Conservation (phyloP, 2,329 filamentous ascomycete species). For the Aureobasidium sp. region DNA sequence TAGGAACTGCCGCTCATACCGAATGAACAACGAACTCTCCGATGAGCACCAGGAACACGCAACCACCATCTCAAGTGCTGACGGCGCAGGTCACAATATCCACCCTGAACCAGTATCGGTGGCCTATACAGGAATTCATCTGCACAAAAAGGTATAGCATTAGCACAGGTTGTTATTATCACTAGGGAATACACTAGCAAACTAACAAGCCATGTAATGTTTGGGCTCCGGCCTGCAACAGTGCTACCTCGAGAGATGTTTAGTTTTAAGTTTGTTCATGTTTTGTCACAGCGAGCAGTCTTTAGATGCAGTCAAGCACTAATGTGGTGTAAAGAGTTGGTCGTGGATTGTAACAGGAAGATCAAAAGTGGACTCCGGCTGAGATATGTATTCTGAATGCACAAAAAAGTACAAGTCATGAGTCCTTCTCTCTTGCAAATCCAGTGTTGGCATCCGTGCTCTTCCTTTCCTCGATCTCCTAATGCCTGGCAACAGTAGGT, state of each 20-base stretch:
- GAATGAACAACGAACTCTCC: too few relatives aligned
- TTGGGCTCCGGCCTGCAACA: not conserved
- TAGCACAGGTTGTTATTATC: not conserved
- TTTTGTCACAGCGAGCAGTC: too few relatives aligned
- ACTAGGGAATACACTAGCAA: not conserved
- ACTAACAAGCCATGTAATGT: not conserved
- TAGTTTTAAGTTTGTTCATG: too few relatives aligned
- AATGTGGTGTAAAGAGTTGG: too few relatives aligned
- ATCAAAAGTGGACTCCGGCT: not conserved
- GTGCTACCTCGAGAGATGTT: not conserved
- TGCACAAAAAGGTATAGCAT: not conserved
- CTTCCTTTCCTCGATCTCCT: too few relatives aligned
- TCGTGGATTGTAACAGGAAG: too few relatives aligned
- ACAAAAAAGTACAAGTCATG: not conserved
- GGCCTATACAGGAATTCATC: not conserved
- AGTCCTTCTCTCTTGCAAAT: too few relatives aligned
- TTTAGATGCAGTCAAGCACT: too few relatives aligned
- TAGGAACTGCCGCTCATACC: not conserved
- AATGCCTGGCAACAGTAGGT: too few relatives aligned
- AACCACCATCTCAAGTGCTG: not conserved
- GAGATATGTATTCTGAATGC: not conserved
- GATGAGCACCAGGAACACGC: not conserved
- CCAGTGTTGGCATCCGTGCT: too few relatives aligned
- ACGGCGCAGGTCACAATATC: not conserved
- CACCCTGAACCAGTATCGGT: not conserved